Percentiles rank a stretch among this genome's conserved stretches.
Evolutionary conservation across 2,329 filamentous ascomycete genomes (phyloP).

Genomic region (Calonectria pauciramosa): DNA sequence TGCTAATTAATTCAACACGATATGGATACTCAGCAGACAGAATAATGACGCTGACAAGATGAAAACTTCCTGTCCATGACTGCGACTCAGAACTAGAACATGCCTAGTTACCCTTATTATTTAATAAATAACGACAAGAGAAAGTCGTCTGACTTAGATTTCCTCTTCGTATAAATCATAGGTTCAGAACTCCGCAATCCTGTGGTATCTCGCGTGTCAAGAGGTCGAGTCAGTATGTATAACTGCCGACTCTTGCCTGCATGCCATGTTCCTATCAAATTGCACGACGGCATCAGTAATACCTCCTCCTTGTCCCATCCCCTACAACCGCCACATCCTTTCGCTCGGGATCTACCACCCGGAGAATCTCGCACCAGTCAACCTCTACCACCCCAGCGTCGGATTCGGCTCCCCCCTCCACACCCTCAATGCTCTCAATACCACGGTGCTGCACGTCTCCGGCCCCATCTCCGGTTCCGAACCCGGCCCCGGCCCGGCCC

Average conservation of each 20-base stretch:
- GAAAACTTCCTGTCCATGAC: background rate
- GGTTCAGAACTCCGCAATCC: background rate
- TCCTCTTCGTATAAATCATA: background rate
- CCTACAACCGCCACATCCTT: conserved; percentile 41
- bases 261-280: background rate
- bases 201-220: background rate
- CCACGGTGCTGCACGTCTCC: conserved; percentile 3
- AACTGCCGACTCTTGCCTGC: background rate
- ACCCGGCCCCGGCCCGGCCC: conserved; percentile 23
- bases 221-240: background rate
- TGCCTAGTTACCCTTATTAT: background rate
- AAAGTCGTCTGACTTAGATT: background rate
- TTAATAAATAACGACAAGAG: background rate
- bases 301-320: conserved; percentile 33
- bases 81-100: background rate
- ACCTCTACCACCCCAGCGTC: conserved; percentile 37
- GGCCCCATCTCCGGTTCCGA: conserved; percentile 19
- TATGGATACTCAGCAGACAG: background rate
- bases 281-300: background rate
- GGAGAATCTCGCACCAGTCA: conserved; percentile 50
- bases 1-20: background rate
- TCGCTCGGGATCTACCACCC: conserved; percentile 48
- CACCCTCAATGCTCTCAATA: background rate
- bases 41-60: background rate
- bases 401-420: background rate